Conservation (phyloP, 2,329 filamentous ascomycete species). For the Metarhizium anisopliae region DNA sequence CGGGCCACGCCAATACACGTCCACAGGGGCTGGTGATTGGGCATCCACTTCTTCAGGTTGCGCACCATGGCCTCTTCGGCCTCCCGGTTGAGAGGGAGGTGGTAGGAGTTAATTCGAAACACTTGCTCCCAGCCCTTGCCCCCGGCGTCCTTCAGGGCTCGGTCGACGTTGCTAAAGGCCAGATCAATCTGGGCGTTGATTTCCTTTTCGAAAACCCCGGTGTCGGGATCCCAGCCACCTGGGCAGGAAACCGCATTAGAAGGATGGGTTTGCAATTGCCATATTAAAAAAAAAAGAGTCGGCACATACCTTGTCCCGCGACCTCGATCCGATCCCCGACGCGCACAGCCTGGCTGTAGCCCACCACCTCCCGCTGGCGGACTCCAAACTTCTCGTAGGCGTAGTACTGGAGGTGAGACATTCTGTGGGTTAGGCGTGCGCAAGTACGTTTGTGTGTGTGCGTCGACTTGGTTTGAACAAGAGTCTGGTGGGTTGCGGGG, state of each 20-base stretch:
- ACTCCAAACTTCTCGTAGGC: background rate
- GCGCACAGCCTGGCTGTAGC: background rate
- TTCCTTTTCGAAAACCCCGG: conserved; percentile 17
- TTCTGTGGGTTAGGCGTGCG: background rate
- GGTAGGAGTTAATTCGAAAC: conserved; percentile 36
- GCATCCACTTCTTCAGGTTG: conserved; percentile 41
- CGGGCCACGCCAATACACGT: conserved; percentile 41
- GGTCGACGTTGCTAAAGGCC: conserved; percentile 49
- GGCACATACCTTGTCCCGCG: conserved; percentile 41
- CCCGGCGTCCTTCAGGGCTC: conserved; percentile 39
- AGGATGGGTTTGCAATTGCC: conserved; percentile 41
- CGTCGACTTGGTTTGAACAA: no score
- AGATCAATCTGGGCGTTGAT: conserved; percentile 38
- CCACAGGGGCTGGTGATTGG: conserved; percentile 43
- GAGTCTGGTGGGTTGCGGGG: no score
- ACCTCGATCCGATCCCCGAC: conserved; percentile 26
- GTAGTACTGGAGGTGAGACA: conserved; percentile 1
- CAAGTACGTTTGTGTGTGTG: no score
- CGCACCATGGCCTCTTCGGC: conserved; percentile 31
- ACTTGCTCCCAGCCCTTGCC: conserved; percentile 50
- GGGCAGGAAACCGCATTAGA: background rate
- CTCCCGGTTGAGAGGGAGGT: conserved; percentile 31
- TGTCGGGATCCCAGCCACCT: conserved; percentile 24
- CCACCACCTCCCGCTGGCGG: background rate
- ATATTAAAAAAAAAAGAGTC: no score